Base-by-base conservation (phyloP, 495 filamentous ascomycete species). In the Penicillium verhagenii region DNA sequence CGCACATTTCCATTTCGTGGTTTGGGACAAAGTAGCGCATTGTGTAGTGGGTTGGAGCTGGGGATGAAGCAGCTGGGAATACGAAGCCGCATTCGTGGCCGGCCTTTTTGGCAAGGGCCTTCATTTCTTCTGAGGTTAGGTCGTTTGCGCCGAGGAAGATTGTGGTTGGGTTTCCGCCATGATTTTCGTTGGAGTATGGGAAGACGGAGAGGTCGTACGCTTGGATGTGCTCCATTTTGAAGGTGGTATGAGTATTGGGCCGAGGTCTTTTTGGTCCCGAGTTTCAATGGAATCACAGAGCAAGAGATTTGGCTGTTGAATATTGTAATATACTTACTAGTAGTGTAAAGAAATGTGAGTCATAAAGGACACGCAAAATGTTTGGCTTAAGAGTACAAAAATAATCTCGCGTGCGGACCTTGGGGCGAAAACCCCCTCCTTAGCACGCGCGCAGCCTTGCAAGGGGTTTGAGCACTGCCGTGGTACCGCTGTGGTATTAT, bases 1-100 rank as follows among this genome's bases (percentile, higher is more conserved):
- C 52, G 39, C 57, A 58, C 51, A 53, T 58, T 24, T 58, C 51
- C 55, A 58, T 53, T 25, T 61, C 61, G n/a, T 53, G 38, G 11
- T 45, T 42, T 13, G 54, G 50, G 11, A 49, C 48, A 35, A 51
- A 60, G 16, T 51, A 49, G 14, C 54, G 47, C 37, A 58, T 50
- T 20, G 24, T 20, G 20, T 47, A 51, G 47, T 60, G 25, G 20
- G 37, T 48, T 10, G 19, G 33, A 14, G 33, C 46, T 31, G n/a
- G n/a, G n/a, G n/a, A n/a, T 28, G 14, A 21, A 1, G 37, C 23
- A 20, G 45, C 28, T 6, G 53, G 43, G 4, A 54, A 43, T 9
- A 64, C 51, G 21, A 58, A 58, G 2, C 54, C 48, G 47, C 52
- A 54, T 23, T 54, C 47, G 21, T 60, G 44, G 25, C 44, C 37